A percentile compares a stretch with the other conserved stretches of the same genome.
Evolutionary conservation across 129 eudicot species (phyloP).

Genomic region (Saposhnikovia divaricata): DNA sequence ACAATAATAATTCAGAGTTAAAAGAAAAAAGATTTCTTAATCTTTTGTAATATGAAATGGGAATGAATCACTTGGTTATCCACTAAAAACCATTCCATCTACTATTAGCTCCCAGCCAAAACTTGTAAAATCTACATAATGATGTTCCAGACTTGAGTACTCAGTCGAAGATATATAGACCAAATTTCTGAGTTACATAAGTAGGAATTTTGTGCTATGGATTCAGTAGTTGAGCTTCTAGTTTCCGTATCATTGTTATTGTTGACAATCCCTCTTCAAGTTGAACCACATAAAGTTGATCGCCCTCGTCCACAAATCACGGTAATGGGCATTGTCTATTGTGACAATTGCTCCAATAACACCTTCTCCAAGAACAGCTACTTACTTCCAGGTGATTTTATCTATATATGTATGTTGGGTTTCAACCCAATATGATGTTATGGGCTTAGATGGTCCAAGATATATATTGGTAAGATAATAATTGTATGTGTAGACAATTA

Average conservation of each 20-base stretch:
- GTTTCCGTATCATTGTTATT: conserved; percentile 22
- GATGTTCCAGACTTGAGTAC: neutral
- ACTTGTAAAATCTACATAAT: neutral
- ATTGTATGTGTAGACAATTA: too few relatives aligned
- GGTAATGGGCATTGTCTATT: conserved; percentile 86
- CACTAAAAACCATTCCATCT: neutral
- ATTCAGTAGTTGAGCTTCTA: conserved; percentile 16
- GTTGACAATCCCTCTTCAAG: conserved; percentile 19
- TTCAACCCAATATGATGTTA: too few relatives aligned
- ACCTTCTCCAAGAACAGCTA: conserved; percentile 83
- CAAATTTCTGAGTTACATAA: conserved; percentile 11
- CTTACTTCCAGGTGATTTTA: conserved; percentile 67
- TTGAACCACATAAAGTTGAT: conserved; percentile 29
- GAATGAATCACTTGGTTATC: conserved; percentile 8
- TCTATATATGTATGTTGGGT: too few relatives aligned
- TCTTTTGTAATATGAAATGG: neutral
- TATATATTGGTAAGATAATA: too few relatives aligned
- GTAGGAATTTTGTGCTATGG: conserved; percentile 29
- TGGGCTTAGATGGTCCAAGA: too few relatives aligned
- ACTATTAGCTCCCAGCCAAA: neutral
- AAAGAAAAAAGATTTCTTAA: conserved; percentile 17
- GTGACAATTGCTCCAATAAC: conserved; percentile 81
- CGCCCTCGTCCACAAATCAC: conserved; percentile 64
- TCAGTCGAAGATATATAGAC: neutral
- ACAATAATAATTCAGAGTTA: neutral